Evolutionary conservation across 2,329 filamentous ascomycete genomes (phyloP), one percentile per base, ranked within the genome.

Genomic region (Aureobasidium sp.): DNA sequence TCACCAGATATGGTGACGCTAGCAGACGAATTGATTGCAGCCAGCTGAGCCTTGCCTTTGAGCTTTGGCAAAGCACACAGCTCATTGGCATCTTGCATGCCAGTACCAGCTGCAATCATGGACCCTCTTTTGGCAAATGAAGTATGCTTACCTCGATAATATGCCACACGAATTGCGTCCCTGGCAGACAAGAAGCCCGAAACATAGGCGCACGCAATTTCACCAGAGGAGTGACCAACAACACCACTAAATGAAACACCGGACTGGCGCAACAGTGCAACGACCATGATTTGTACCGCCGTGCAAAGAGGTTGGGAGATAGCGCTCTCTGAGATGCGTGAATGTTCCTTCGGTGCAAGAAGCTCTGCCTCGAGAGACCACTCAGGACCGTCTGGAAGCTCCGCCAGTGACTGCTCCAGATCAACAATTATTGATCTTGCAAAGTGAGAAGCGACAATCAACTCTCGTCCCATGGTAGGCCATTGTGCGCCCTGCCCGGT

Each of bases 211-310:
- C 69, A 71, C n/a, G 64, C 71, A 26, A 74, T 72, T 58, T 74
- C 72, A 15, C 72, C 72, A 32, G 50, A 64, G 2, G 68, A 70
- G 61, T 74, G 72, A 8, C 72, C 72, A 26, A 70, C 64, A 0
- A 70, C 68, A 7, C 64, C 63, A 13, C 20, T 20, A 5, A 70
- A 67, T 10, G 15, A 6, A 10, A 73, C 60, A 10, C 61, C 63
- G 61, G 63, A 68, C 4, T 57, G 34, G 13, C 15, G 8, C 1
- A 81, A 70, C 0, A 76, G 64, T 17, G 79, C 72, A 0, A 79
- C 71, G 0, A 82, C 66, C 0, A 71, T 80, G 2, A 85, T 73
- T 65, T 85, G 83, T 0, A 85, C 44, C 0, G 82, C 81, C 0
- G 82, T 84, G 57, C 78, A 83, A 0, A 82, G 67, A 0, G 82